Evolutionary conservation across 345 rosid species (phyloP), one percentile per base, ranked within the genome.

Genomic region (Nasturtium officinale): DNA sequence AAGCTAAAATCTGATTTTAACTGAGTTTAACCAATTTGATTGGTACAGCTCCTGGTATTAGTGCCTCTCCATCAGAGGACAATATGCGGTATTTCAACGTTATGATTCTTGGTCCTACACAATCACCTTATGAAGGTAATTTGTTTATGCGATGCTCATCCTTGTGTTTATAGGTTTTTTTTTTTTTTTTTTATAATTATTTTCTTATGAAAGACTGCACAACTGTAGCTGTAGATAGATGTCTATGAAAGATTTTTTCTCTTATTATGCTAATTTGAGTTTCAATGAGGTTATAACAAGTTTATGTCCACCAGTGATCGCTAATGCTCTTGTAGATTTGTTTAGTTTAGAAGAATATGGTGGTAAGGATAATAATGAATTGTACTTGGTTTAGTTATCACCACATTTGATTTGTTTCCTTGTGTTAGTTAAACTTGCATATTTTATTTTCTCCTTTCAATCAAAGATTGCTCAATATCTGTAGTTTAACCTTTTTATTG

Each of bases 61-160:
- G 98, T 78, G 98, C 98, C 21, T 93, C 98, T 3, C 98, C 98
- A 5, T 90, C 97, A 0, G 98, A 93, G 79, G 98, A 93, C 48
- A 90, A 93, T 61, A 93, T 93, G 98, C 83, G 98, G 1, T 90
- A 93, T 72, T 93, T 93, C 69, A 93, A 90, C 70, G 98, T 93
- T 60, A 93, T 93, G 98, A 84, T 93, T 78, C 98, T 93, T 67
- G 98, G 98, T 37, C 98, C 98, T 13, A 23, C 98, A 5, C 98
- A 93, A 69, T 93, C 98, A 18, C 98, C 98, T 8, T 93, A 89
- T 74, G 98, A 93, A 93, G 98, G 98, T 93, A 81, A 55, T 55
- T 43, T 54, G 5, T 60, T 52, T 38, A 10, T n/a, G 29, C 21
- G 5, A 26, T 67, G 56, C 25, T 46, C 66, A 35, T 56, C 16